Base-by-base conservation (phyloP, 129 eudicot species). In the Artemisia tridentata region DNA sequence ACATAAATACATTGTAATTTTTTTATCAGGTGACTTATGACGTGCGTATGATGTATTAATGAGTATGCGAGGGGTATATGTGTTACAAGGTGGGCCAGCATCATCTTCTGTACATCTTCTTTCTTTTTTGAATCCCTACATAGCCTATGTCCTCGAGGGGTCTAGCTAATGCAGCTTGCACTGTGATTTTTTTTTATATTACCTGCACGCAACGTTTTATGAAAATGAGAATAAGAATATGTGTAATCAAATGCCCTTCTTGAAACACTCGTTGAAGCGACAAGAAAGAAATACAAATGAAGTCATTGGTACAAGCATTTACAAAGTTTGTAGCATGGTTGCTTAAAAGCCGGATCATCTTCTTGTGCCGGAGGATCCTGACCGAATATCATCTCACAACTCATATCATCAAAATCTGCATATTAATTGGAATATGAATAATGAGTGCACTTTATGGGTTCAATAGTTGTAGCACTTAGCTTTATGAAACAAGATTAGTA, bases 391-490 rank as follows among this genome's bases (percentile, higher is more conserved):
- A 93, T 89, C 72, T 90, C 92, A 41, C 99, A 93, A 66, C 99
- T 93, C 97, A 90, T 89, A 76, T 93, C 97, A 65, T 93, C 99
- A 84, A 93, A 93, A 73, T 93, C 99, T 93, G 84, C 78, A 76
- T 20, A 81, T 62, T 20, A 20, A 20, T 23, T 19, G 52, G 11
- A 72, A 34, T 53, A 70, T 38, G 20, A 75, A 69, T 34, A 31
- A 64, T 64, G 56, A 54, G 21, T 34, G 21, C 62, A 64, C 54
- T 38, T 41, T 2, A 13, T 51, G 60, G 52, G 38, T 31, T 65
- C 1, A 55, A 75, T 46, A 66, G 67, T 74, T 65, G n/a, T 17
- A 65, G 17, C 65, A 74, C 72, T 66, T 54, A 8, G 7, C 41
- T 19, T 70, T 52, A 6, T 10, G 9, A 31, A 68, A 51, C 15